Percentiles rank a stretch among this genome's conserved stretches.
Conservation (phyloP, 345 rosid species). For the Corchorus capsularis region DNA sequence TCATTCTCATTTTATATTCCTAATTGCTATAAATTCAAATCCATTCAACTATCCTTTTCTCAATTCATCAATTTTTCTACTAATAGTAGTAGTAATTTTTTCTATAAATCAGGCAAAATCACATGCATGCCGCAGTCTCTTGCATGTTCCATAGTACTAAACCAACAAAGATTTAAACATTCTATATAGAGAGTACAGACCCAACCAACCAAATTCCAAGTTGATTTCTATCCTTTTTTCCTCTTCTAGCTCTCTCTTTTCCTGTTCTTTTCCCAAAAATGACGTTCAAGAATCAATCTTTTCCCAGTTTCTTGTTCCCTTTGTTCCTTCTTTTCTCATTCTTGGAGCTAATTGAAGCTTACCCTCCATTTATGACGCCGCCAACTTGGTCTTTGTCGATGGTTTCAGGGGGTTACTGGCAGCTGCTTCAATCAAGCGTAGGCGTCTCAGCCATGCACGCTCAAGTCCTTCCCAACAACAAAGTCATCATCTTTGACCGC, state of each 20-base stretch:
- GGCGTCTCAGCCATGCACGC: constrained; percentile 95
- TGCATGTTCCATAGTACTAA: not conserved
- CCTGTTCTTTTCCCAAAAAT: constrained; percentile 6
- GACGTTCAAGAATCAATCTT: constrained; percentile 39
- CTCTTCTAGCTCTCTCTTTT: not conserved
- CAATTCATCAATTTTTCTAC: not conserved
- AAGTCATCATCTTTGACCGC: constrained; percentile 78
- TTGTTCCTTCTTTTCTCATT: not conserved
- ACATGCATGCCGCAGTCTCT: not conserved
- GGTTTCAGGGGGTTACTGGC: constrained; percentile 43
- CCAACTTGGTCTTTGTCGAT: constrained; percentile 2
- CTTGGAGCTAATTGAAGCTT: constrained; percentile 5
- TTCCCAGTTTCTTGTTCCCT: not conserved
- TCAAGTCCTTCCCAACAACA: constrained; percentile 67
- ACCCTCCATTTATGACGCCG: not conserved
- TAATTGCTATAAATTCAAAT: not conserved
- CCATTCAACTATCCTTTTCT: not conserved
- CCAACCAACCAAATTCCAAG: not conserved
- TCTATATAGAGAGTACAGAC: not conserved
- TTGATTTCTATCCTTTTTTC: not conserved
- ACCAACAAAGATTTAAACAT: not conserved
- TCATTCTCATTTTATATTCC: not conserved
- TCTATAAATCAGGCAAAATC: not conserved
- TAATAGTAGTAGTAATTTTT: not conserved
- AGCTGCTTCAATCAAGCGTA: constrained; percentile 49